phyloP scores from a whole-genome alignment of 805 yeast species.

The Starmera caribaea region DNA sequence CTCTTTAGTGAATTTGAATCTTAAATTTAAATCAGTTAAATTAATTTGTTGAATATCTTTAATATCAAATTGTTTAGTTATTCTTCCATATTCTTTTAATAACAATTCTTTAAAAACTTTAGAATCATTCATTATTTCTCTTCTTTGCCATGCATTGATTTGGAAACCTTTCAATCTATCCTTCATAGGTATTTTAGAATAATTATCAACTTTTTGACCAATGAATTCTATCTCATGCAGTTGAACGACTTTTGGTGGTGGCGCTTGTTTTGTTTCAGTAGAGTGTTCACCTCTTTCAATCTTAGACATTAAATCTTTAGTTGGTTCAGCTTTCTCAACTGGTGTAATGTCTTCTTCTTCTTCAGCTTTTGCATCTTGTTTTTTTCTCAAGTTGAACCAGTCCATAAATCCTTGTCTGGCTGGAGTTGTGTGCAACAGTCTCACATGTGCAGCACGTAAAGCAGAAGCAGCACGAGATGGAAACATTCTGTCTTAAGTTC shows the following conservation, averaged over 20 bases:
- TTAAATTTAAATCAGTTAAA: constrained; percentile 20
- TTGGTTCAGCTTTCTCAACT: constrained; percentile 10
- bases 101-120: constrained; percentile 18
- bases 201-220: constrained; percentile 11
- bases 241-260: not conserved
- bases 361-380: constrained; percentile 11
- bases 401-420: constrained; percentile 24
- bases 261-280: constrained; percentile 4
- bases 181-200: constrained; percentile 3
- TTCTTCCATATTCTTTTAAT: constrained; percentile 8
- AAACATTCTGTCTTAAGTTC: constrained; percentile 1
- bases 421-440: constrained; percentile 18
- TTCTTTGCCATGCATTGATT: constrained; percentile 26
- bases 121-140: constrained; percentile 15
- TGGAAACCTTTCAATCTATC: constrained; percentile 17
- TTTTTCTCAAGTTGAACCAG: constrained; percentile 27
- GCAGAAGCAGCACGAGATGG: constrained; percentile 1
- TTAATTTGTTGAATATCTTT: constrained; percentile 7
- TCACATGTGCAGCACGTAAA: constrained; percentile 2
- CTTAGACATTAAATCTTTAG: constrained; percentile 23
- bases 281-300: constrained; percentile 23
- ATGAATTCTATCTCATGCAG: constrained; percentile 18
- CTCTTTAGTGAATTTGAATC: constrained; percentile 24
- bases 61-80: constrained; percentile 3
- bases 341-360: constrained; percentile 7